A percentile compares a stretch with the other conserved stretches of the same genome.
Evolutionary conservation across 2,329 filamentous ascomycete genomes (phyloP).

Genomic region (Raffaelea ambrosiae): DNA sequence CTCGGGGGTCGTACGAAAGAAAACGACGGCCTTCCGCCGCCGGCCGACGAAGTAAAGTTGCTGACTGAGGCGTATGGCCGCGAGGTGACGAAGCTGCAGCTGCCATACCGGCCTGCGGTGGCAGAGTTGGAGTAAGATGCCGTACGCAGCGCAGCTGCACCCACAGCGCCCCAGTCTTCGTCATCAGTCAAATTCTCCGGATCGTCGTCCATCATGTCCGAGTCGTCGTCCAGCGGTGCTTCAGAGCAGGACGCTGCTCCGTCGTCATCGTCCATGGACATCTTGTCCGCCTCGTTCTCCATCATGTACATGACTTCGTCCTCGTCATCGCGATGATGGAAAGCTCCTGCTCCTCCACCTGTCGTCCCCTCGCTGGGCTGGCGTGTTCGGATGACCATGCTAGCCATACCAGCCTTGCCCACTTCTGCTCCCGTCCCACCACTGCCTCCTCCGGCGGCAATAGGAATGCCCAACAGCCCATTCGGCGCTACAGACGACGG

Average conservation of each 20-base stretch:
- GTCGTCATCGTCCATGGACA: constrained; percentile 77
- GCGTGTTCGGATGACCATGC: constrained; percentile 33
- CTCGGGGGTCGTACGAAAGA: constrained; percentile 28
- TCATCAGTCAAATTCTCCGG: constrained; percentile 85
- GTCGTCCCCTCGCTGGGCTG: constrained; percentile 49
- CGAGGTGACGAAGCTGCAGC: constrained; percentile 33
- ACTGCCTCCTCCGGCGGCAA: constrained; percentile 29
- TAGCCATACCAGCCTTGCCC: constrained; percentile 8
- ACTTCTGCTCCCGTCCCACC: constrained; percentile 26
- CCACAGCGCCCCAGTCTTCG: constrained; percentile 90
- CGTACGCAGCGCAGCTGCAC: constrained; percentile 72
- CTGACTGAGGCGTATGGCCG: constrained; percentile 39
- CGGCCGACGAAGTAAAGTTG: constrained; percentile 17
- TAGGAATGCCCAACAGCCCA: constrained; percentile 47
- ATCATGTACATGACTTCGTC: constrained; percentile 59
- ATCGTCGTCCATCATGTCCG: constrained; percentile 61
- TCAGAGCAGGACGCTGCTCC: constrained; percentile 67
- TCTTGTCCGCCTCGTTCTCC: constrained; percentile 86
- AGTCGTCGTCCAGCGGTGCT: constrained; percentile 57
- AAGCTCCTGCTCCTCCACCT: constrained; percentile 46
- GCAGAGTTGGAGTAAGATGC: constrained; percentile 51
- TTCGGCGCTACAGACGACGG: constrained; percentile 21
- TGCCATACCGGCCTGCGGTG: constrained; percentile 40
- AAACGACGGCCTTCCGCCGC: constrained; percentile 36
- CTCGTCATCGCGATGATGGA: constrained; percentile 53